Evolutionary conservation across 768 basidiomycete species (phyloP), one percentile per base, ranked within the genome.

Genomic region (Lyophyllum decastes): DNA sequence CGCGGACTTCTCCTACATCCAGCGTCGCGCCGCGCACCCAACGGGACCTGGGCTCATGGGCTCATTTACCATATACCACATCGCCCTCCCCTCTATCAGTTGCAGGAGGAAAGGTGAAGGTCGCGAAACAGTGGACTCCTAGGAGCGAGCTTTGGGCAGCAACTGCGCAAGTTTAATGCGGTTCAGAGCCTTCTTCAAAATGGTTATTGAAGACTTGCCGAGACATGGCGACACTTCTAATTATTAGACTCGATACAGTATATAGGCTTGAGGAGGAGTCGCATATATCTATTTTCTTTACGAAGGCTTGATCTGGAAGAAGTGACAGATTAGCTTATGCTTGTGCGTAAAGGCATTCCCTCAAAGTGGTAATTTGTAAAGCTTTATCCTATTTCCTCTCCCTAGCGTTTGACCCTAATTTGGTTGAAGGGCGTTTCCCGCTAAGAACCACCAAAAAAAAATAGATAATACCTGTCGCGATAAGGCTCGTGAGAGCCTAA

Each of bases 1-100:
- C 78, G 49, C 78, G 78, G 44, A 82, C 79, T 35, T 83, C 84
- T 11, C 83, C 84, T 16, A 81, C 81, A 14, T 78, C 80, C 17
- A 74, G 73, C 58, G 73, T 68, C 49, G 81, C 76, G 43, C 78
- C 79, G 55, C 74, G 73, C 41, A 79, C 80, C 22, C 79, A 79
- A 58, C 80, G 70, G 61, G 81, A 81, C 61, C 70, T 67, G 60
- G 58, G 67, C 22, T 59, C 63, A 33, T 67, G 66, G 58, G 60
- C 68, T 48, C 68, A 68, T 34, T 62, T 64, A 41, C 55, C 68
- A 56, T 69, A 71, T 60, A 68, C 68, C 52, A 64, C 68, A 47
- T 65, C 73, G 26, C 63, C 72, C 22, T 68, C 72, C 27, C 66
- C 70, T 44, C 49, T 64, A 46, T 69, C 67, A 30, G 65, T 68